Evolutionary conservation across 2,329 filamentous ascomycete genomes (phyloP).

Genomic region (Dactylellina sp.): DNA sequence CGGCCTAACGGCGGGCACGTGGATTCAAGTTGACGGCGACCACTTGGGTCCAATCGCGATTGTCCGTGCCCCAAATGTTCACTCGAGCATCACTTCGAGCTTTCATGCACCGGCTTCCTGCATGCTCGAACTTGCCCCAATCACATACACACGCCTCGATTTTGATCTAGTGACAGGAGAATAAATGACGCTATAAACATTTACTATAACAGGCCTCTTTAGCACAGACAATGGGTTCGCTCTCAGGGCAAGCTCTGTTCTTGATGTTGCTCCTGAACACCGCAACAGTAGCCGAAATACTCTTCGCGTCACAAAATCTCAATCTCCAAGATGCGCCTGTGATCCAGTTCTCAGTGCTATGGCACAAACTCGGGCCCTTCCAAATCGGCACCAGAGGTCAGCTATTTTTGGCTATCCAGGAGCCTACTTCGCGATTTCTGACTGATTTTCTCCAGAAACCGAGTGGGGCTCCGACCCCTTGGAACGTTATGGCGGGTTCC

Average conservation of each 20-base stretch:
- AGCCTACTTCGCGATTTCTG: slow-evolving; percentile 19
- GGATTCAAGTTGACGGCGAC: slow-evolving; percentile 25
- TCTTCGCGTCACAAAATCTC: slow-evolving; percentile 24
- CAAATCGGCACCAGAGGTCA: slow-evolving; percentile 71
- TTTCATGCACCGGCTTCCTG: no score
- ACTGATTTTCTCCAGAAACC: slow-evolving; percentile 65
- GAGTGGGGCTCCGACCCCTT: slow-evolving; percentile 72
- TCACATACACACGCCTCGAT: not conserved
- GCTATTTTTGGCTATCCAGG: slow-evolving; percentile 58
- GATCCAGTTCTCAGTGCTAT: slow-evolving; percentile 60
- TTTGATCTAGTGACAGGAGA: slow-evolving; percentile 5
- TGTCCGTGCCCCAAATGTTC: slow-evolving; percentile 13
- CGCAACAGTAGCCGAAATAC: slow-evolving; percentile 9
- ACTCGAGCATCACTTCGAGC: no score
- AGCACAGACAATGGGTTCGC: not conserved
- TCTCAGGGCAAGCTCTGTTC: not conserved
- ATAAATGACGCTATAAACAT: slow-evolving; percentile 32
- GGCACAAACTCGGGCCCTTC: slow-evolving; percentile 71
- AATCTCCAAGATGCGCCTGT: slow-evolving; percentile 26
- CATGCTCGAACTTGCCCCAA: not conserved
- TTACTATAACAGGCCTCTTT: no score
- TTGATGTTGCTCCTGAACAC: slow-evolving; percentile 16
- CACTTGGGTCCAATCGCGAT: slow-evolving; percentile 7
- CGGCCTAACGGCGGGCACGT: slow-evolving; percentile 6
- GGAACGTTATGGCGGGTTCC: slow-evolving; percentile 69